Base-by-base conservation (phyloP, 1,284 basidiomycete genomes). In the Amylostereum areolatum region DNA sequence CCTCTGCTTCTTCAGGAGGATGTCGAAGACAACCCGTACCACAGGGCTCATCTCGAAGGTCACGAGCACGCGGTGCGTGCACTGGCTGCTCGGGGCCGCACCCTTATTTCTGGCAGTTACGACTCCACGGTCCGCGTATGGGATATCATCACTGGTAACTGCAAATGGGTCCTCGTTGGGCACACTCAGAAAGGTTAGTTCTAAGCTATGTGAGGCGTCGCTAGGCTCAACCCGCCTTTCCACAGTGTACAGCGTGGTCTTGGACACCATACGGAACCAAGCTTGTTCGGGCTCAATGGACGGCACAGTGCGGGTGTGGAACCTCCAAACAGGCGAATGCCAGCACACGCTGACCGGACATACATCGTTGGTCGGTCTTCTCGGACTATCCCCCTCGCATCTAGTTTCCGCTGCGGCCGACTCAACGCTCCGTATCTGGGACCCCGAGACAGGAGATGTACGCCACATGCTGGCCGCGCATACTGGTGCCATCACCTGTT, bases 211-310 rank as follows among this genome's bases (percentile, higher is more conserved):
- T 34, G 3, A 2, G 30, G 31, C 11, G 11, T 9, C 12, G 12
- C 34, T 47, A 18, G 34, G 35, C 42, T 51, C 32, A 54, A 30
- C 43, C 3, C 18, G 9, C 32, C 37, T 12, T 4, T 37, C 29
- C 57, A 51, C 63, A 94, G 92, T 95, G 7, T 95, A 95, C 70
- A 92, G 89, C 61, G 89, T 95, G 52, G 87, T 95, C 33, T 79
- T 95, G 49, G 90, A 97, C 68, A 77, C 85, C 50, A 72, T 77
- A 43, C 87, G 93, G 18, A 84, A 91, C 53, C 87, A 92, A 61
- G 92, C 91, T 32, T 92, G 89, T 54, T 97, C 94, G 1, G 94
- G 94, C 4, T 97, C 94, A 1, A 95, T 97, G 92, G 94, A 97
- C 65, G 89, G 92, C 48, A 94, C 92, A 2, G 93, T 97, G 56